phyloP scores from a whole-genome alignment of 148 eudicot species.

The Silene uniflora region DNA sequence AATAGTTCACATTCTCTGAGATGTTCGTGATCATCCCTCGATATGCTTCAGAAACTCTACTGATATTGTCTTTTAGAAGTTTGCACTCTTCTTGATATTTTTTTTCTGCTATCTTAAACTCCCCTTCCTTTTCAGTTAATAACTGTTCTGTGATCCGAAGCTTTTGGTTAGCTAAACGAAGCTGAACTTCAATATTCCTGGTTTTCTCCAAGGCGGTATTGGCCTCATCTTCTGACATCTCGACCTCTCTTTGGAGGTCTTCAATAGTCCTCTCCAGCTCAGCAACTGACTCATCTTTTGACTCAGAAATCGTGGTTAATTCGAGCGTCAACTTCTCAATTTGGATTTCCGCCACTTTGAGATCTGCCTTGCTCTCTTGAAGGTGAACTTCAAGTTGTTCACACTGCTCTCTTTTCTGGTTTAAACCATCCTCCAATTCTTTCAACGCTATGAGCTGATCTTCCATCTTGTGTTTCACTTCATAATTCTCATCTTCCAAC shows the following conservation, averaged over 20 bases:
- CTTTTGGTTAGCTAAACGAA: constrained; percentile 75
- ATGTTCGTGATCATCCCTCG: constrained; percentile 37
- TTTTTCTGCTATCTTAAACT: constrained; percentile 39
- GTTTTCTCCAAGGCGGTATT: constrained; percentile 55
- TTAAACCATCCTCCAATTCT: constrained; percentile 27
- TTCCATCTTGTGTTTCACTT: constrained; percentile 22
- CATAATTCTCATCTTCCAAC: constrained; percentile 29
- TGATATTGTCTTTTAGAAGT: constrained; percentile 45
- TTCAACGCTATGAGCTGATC: constrained; percentile 15
- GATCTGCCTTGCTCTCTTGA: constrained; percentile 38
- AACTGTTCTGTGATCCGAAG: constrained; percentile 85
- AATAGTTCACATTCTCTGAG: constrained; percentile 46
- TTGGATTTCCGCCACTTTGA: constrained; percentile 40
- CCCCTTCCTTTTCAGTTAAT: constrained; percentile 59
- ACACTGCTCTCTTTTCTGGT: constrained; percentile 23
- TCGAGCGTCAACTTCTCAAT: constrained; percentile 47
- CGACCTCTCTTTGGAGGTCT: constrained; percentile 78
- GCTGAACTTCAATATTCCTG: constrained; percentile 68
- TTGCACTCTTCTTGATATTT: constrained; percentile 47
- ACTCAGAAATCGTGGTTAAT: constrained; percentile 32
- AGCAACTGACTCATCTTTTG: constrained; percentile 47
- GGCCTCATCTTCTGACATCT: constrained; percentile 70
- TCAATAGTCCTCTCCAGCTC: constrained; percentile 65
- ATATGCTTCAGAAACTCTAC: constrained; percentile 46
- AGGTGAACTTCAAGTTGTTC: constrained; percentile 31